Conservation (phyloP, 2,329 filamentous ascomycete species). For the Monosporascus sp. region DNA sequence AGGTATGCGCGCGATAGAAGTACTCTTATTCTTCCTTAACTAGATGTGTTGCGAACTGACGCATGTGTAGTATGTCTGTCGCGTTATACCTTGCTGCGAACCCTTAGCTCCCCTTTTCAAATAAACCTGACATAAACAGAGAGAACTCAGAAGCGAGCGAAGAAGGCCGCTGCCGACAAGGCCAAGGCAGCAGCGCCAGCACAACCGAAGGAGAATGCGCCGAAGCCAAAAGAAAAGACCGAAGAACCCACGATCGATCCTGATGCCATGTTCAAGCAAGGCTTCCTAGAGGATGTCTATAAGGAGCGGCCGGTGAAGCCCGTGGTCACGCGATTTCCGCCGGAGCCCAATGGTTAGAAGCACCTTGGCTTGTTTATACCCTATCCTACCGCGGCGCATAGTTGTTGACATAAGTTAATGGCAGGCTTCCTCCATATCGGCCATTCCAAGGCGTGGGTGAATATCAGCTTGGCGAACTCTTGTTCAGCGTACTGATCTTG, state of each 20-base stretch:
- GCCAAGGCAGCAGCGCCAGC: slow-evolving; percentile 36
- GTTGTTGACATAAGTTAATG: background rate
- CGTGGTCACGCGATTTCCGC: slow-evolving; percentile 70
- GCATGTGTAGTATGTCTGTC: too few species aligned
- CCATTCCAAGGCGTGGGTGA: slow-evolving; percentile 73
- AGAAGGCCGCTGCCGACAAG: slow-evolving; percentile 48
- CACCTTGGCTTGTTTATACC: background rate
- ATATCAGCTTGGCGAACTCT: background rate
- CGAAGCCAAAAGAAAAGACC: slow-evolving; percentile 41
- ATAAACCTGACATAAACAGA: slow-evolving; percentile 19
- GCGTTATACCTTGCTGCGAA: too few species aligned
- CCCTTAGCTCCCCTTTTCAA: background rate
- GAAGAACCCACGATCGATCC: slow-evolving; percentile 43
- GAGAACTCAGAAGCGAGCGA: slow-evolving; percentile 50
- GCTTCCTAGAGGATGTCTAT: slow-evolving; percentile 69
- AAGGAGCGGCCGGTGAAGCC: slow-evolving; percentile 57
- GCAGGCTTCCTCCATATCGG: slow-evolving; percentile 74
- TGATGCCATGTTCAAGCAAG: slow-evolving; percentile 72
- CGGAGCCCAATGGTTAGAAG: slow-evolving; percentile 71
- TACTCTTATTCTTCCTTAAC: too few species aligned
- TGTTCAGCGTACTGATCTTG: background rate
- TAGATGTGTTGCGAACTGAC: too few species aligned
- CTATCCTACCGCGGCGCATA: background rate
- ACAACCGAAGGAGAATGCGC: slow-evolving; percentile 18
- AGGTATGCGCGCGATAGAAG: slow-evolving; percentile 18